Evolutionary conservation across 257 asterid genomes (phyloP).

Genomic region (Striga asiatica): DNA sequence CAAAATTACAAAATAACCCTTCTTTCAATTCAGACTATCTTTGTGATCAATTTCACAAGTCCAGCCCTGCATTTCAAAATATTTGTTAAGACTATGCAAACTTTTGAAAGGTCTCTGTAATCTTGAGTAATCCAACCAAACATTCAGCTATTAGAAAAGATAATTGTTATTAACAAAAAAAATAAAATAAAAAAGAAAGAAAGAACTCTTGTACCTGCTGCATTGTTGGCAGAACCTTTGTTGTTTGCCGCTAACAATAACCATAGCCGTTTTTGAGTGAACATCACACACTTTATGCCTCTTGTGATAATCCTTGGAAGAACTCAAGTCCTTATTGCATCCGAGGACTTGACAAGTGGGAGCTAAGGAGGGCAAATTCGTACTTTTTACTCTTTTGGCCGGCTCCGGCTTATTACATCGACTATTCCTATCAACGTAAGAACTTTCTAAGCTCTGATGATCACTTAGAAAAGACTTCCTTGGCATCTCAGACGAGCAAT

Average conservation of each 20-base stretch:
- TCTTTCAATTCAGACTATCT: no score
- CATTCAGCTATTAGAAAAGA: not conserved
- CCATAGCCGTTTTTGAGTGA: slow-evolving; percentile 61
- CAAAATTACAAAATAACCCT: no score
- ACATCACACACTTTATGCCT: slow-evolving; percentile 69
- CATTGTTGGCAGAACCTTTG: slow-evolving; percentile 85
- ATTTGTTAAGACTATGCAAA: no score
- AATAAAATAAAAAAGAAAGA: not conserved
- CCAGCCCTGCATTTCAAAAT: no score
- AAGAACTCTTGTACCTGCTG: slow-evolving; percentile 51
- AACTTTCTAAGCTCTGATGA: slow-evolving; percentile 8
- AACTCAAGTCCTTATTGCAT: slow-evolving; percentile 55
- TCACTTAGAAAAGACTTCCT: slow-evolving; percentile 1
- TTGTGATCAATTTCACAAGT: no score
- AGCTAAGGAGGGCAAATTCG: slow-evolving; percentile 21
- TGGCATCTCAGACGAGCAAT: slow-evolving; percentile 3
- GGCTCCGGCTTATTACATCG: not conserved
- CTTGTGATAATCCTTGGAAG: slow-evolving; percentile 57
- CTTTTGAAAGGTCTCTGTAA: no score
- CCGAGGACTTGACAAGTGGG: slow-evolving; percentile 60
- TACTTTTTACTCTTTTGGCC: slow-evolving; percentile 26
- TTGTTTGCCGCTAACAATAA: slow-evolving; percentile 45
- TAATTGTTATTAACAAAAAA: not conserved
- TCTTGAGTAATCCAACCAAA: no score
- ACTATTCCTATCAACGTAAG: not conserved